Percentiles rank a stretch among this genome's conserved stretches.
Conservation (phyloP, 345 rosid genomes). For the Melaleuca alternifolia region DNA sequence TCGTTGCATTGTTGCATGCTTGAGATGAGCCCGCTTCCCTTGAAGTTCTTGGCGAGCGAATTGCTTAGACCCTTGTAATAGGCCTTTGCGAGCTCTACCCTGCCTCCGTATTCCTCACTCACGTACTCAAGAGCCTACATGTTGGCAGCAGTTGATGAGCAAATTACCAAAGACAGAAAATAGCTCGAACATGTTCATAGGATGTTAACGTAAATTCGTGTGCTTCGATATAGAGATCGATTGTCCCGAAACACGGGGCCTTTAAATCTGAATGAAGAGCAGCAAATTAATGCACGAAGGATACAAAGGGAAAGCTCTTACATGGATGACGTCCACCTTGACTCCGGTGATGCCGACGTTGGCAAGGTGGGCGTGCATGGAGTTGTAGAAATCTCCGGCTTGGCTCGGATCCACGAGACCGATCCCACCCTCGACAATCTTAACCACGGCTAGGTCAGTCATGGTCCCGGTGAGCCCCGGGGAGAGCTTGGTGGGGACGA, state of each 20-base stretch:
- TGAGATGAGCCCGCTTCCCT: conserved; percentile 57
- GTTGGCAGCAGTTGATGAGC: neutral
- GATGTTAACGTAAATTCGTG: too few relatives aligned
- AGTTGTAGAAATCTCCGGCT: conserved; percentile 53
- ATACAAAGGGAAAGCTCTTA: conserved; percentile 12
- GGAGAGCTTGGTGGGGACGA: conserved; percentile 32
- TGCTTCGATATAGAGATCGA: too few relatives aligned
- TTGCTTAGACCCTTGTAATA: conserved; percentile 53
- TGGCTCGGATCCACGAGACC: conserved; percentile 70
- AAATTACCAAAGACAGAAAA: too few relatives aligned
- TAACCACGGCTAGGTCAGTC: conserved; percentile 74
- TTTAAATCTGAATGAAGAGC: neutral
- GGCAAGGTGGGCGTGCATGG: conserved; percentile 81
- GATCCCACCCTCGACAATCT: conserved; percentile 60
- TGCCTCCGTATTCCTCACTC: conserved; percentile 69
- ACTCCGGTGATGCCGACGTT: conserved; percentile 59
- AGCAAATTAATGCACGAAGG: neutral
- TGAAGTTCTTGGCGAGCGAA: conserved; percentile 69
- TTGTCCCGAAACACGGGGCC: too few relatives aligned
- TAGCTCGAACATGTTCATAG: neutral
- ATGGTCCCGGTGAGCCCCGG: conserved; percentile 54
- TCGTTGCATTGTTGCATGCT: conserved; percentile 97
- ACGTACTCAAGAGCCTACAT: conserved; percentile 56
- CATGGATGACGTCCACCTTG: conserved; percentile 83
- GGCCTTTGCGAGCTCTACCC: conserved; percentile 66